Evolutionary conservation across 305 asterid species (phyloP).

Genomic region (Fraxinus paxiana): DNA sequence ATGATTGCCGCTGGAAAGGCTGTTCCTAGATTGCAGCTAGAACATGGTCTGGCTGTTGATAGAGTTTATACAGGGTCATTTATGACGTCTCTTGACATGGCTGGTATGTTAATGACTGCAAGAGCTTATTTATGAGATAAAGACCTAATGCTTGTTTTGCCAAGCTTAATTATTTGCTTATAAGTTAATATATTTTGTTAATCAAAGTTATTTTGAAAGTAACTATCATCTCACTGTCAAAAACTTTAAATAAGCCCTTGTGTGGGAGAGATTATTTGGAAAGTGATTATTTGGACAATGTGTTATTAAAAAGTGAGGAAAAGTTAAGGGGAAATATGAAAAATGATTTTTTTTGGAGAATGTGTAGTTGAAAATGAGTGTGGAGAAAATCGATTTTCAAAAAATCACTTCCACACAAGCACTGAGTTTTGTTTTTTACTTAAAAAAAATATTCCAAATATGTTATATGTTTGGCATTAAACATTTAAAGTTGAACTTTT

Average conservation of each 20-base stretch:
- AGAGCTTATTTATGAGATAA: conserved; percentile 12
- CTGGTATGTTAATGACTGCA: conserved; percentile 45
- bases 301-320: background rate
- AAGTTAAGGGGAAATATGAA: background rate
- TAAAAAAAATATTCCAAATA: background rate
- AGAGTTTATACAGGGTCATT: conserved; percentile 96
- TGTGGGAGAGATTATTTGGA: background rate
- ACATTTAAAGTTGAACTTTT: background rate
- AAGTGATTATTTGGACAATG: background rate
- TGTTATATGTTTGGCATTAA: background rate
- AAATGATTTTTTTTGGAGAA: background rate
- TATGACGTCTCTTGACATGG: conserved; percentile 98
- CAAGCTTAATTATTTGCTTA: background rate
- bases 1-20: conserved; percentile 96
- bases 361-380: background rate
- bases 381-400: background rate
- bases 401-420: background rate
- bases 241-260: background rate
- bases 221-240: background rate
- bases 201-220: background rate
- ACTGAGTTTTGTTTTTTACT: background rate
- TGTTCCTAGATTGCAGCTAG: conserved; percentile 82
- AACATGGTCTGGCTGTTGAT: conserved; percentile 95
- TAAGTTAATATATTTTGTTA: background rate
- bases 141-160: background rate